These are phyloP conservation scores for Leishmania aethiopica DNA, from an alignment of 208 protist species.

Conservation along the genomic window DNA sequence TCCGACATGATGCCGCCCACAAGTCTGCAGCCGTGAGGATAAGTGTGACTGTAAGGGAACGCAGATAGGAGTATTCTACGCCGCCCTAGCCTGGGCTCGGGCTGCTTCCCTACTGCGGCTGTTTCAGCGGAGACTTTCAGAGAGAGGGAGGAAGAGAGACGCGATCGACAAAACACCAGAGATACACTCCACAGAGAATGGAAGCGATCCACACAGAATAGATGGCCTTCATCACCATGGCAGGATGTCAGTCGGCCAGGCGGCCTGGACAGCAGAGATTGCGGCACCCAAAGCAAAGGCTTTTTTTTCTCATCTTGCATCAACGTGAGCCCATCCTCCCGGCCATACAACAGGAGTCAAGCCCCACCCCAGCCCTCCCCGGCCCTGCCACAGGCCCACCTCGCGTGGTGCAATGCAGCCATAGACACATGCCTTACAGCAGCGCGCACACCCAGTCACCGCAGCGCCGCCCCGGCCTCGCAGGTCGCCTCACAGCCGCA, in stretches of 20 bases:
- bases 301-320: background rate
- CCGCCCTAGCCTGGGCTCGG: background rate
- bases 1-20: slow-evolving; percentile 37
- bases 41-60: background rate
- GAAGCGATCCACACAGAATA: background rate
- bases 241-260: background rate
- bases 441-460: background rate
- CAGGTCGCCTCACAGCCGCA: background rate
- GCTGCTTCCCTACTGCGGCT: background rate
- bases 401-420: no score
- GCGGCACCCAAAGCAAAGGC: no score
- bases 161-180: background rate
- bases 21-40: background rate
- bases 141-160: background rate
- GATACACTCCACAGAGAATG: background rate
- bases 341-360: background rate
- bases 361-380: background rate
- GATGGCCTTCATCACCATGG: background rate
- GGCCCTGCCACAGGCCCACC: background rate
- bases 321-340: background rate
- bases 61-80: background rate
- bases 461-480: background rate
- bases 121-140: background rate
- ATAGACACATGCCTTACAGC: no score
- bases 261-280: background rate